Percentiles rank a stretch among this genome's conserved stretches.
Conservation (phyloP, 1,139 yeast species). For the Pichia sp. region DNA sequence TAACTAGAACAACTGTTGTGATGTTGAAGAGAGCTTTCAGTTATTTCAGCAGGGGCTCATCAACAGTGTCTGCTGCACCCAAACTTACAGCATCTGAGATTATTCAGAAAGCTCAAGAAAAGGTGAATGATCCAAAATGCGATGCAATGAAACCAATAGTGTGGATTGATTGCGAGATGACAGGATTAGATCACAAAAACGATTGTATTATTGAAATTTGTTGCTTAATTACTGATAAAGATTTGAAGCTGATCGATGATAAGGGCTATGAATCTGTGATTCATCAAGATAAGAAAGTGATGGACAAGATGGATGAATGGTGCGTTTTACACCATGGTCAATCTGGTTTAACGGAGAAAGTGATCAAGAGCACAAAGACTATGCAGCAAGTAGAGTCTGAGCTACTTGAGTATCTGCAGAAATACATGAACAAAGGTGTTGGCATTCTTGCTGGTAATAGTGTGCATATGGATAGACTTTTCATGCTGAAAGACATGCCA, state of each 20-base stretch:
- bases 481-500: conserved; percentile 82
- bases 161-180: conserved; percentile 93
- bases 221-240: conserved; percentile 79
- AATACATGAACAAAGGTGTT: conserved; percentile 40
- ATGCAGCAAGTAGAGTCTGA: conserved; percentile 56
- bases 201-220: conserved; percentile 88
- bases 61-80: background rate
- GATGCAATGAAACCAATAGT: conserved; percentile 40
- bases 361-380: conserved; percentile 50
- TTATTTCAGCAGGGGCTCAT: conserved; percentile 1
- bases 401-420: conserved; percentile 52
- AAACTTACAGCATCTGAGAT: conserved; percentile 9
- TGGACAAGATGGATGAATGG: conserved; percentile 82
- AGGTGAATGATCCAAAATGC: conserved; percentile 7
- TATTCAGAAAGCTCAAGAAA: conserved; percentile 5
- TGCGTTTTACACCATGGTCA: conserved; percentile 69
- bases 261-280: conserved; percentile 76
- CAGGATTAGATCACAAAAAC: conserved; percentile 70
- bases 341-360: conserved; percentile 65
- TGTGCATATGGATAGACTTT: conserved; percentile 84
- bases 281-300: conserved; percentile 54
- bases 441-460: conserved; percentile 88
- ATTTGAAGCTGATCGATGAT: conserved; percentile 59
- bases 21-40: conserved; percentile 11
- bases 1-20: too few relatives aligned